A percentile compares a stretch with the other conserved stretches of the same genome.
Evolutionary conservation across 2,329 filamentous ascomycete species (phyloP).

Genomic region (Pleoardoris graminearum): DNA sequence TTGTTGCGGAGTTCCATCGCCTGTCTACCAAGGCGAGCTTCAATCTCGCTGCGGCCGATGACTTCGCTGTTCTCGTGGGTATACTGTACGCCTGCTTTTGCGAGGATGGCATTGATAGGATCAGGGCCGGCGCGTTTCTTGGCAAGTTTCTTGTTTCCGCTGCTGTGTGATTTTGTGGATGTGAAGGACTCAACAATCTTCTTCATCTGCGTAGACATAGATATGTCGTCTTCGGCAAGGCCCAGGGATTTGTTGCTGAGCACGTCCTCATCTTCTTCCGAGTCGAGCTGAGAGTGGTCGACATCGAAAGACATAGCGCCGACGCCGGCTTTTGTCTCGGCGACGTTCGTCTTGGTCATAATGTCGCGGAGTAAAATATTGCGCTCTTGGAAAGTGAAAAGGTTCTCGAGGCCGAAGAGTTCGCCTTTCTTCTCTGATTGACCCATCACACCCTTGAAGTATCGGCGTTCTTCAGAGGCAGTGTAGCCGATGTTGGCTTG

Average conservation of each 20-base stretch:
- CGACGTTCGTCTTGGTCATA: conserved; percentile 97
- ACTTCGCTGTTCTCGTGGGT: conserved; percentile 97
- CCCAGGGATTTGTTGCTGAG: conserved; percentile 33
- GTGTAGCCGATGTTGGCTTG: conserved; percentile 98
- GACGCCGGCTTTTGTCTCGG: conserved; percentile 86
- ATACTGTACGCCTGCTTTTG: conserved; percentile 87
- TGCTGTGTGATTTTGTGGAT: conserved; percentile 9
- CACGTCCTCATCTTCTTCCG: conserved; percentile 30
- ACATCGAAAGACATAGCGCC: conserved; percentile 73
- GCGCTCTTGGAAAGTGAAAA: conserved; percentile 80
- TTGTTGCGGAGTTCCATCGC: conserved; percentile 67
- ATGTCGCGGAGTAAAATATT: conserved; percentile 88
- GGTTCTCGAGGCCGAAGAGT: conserved; percentile 86
- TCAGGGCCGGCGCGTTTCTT: conserved; percentile 61
- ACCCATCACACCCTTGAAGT: conserved; percentile 93
- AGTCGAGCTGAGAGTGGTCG: conserved; percentile 33
- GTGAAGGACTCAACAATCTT: conserved; percentile 45
- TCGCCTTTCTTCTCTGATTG: conserved; percentile 82
- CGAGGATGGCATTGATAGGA: conserved; percentile 84
- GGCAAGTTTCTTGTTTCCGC: conserved; percentile 42
- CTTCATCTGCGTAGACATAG: conserved; percentile 62
- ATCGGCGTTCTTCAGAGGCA: conserved; percentile 86
- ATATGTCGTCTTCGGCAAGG: conserved; percentile 32
- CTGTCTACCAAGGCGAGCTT: conserved; percentile 76
- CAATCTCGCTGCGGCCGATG: conserved; percentile 88